Evolutionary conservation across 208 protist genomes (phyloP).

Genomic region (Wallacemonas sp.): DNA sequence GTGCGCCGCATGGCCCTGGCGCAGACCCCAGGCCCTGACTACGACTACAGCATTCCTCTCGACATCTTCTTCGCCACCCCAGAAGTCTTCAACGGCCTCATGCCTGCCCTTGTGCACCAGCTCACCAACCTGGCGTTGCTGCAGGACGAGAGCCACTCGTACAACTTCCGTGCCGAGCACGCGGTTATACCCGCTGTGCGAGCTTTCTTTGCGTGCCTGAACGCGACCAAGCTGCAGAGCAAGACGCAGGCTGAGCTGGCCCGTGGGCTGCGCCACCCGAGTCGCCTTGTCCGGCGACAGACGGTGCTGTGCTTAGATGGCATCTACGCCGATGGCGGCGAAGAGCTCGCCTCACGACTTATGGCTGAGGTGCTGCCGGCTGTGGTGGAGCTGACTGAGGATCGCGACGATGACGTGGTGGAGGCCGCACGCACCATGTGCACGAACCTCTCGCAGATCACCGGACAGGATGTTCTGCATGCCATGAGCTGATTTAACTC

Average conservation of each 20-base stretch:
- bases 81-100: constrained; percentile 82
- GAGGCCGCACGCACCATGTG: constrained; percentile 81
- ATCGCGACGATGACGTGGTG: constrained; percentile 76
- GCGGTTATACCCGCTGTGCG: constrained; percentile 75
- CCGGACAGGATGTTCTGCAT: constrained; percentile 88
- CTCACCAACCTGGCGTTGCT: constrained; percentile 75
- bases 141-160: constrained; percentile 60
- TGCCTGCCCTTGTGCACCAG: constrained; percentile 83
- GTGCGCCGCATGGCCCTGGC: constrained; percentile 71
- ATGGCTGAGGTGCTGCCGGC: constrained; percentile 90
- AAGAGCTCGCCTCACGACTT: constrained; percentile 82
- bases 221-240: constrained; percentile 77
- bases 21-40: constrained; percentile 70
- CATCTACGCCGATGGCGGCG: constrained; percentile 89
- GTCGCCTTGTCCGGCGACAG: constrained; percentile 62
- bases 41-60: constrained; percentile 73
- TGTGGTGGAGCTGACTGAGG: constrained; percentile 90
- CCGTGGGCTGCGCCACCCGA: constrained; percentile 73
- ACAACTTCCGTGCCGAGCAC: constrained; percentile 69
- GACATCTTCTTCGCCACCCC: constrained; percentile 71
- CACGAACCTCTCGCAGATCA: constrained; percentile 84
- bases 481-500: constrained; percentile 61
- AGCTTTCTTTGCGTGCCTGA: constrained; percentile 73
- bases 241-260: constrained; percentile 84
- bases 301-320: constrained; percentile 70